Base-by-base conservation (phyloP, 768 basidiomycete species). In the Rhizopogon vinicolor region DNA sequence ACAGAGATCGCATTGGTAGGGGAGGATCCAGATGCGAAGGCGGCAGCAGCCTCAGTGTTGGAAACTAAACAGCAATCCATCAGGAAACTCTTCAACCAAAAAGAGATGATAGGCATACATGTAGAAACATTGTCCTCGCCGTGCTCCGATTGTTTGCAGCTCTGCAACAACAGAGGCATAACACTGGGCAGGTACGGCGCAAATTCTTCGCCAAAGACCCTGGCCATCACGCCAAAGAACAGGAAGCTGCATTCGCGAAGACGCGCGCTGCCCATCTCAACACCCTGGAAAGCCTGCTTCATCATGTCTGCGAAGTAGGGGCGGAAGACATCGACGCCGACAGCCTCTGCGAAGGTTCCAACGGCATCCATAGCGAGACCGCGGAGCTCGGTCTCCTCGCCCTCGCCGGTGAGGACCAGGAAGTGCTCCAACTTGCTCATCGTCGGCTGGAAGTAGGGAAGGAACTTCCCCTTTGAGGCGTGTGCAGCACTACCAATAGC, bases 281-380 rank as follows among this genome's bases (percentile, higher is more conserved):
- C 83, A 44, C 91, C 94, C 60, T 89, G 82, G 79, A 98, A 94
- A 3, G 95, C 93, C 61, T 91, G 87, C 68, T 85, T 84, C 97
- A 99, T 98, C 81, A 96, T 84, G 55, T 92, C 86, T n/a, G 86
- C 79, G 78, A 96, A 97, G 82, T 89, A 98, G 16, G 94, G 95
- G 35, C 91, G 79, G 87, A 98, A 99, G 29, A 85, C 76, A 13
- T 98, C 95, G 66, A 86, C 84, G 60, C 97, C 96, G 57, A 98
- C 92, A 7, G 96, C 93, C 73, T 98, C 96, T 13, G 97, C 92
- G 63, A 99, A 93, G 0, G 97, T 98, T 51, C 97, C 97, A 57
- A 98, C 87, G n/a, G 97, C 93, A 72, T 98, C 97, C 85, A 97
- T 97, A 10, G 96, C 89, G 66, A 98, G 95, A 39, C 97, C 96